phyloP scores from a whole-genome alignment of 2,329 filamentous ascomycete species.

The Seiridium unicorne region DNA sequence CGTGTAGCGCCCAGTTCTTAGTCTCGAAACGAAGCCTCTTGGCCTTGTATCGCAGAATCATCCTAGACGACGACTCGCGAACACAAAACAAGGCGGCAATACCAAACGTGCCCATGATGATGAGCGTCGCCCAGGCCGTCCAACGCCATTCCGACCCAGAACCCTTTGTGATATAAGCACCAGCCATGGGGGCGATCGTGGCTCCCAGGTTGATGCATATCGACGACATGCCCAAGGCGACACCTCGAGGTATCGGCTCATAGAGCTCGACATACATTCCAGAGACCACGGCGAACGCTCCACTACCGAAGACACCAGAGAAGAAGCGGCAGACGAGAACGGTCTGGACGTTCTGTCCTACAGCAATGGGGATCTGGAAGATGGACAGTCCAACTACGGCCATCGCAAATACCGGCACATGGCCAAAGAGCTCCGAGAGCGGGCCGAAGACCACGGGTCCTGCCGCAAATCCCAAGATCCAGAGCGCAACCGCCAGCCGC shows the following conservation, averaged over 20 bases:
- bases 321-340: conserved; percentile 18
- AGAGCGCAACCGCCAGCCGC: conserved; percentile 14
- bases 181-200: conserved; percentile 14
- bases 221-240: conserved; percentile 14
- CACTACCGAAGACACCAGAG: conserved; percentile 15
- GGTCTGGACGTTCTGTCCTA: conserved; percentile 13
- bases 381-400: conserved; percentile 13
- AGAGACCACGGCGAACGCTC: conserved; percentile 11
- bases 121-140: conserved; percentile 54
- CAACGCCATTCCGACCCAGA: conserved; percentile 42
- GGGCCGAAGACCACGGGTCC: conserved; percentile 17
- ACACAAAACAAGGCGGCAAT: conserved; percentile 38
- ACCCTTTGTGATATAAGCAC: conserved; percentile 8
- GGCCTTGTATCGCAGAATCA: conserved; percentile 47
- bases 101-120: conserved; percentile 41
- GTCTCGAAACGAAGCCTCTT: conserved; percentile 44
- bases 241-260: conserved; percentile 14
- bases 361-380: conserved; percentile 18
- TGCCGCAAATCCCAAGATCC: conserved; percentile 13
- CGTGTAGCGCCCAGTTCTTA: conserved; percentile 29
- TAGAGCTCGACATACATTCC: conserved; percentile 18
- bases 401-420: conserved; percentile 12
- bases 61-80: conserved; percentile 48
- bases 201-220: conserved; percentile 16
- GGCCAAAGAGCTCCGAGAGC: conserved; percentile 13